Base-by-base conservation (phyloP, 192 early-diverging fungal species). In the Mortierella hygrophila region DNA sequence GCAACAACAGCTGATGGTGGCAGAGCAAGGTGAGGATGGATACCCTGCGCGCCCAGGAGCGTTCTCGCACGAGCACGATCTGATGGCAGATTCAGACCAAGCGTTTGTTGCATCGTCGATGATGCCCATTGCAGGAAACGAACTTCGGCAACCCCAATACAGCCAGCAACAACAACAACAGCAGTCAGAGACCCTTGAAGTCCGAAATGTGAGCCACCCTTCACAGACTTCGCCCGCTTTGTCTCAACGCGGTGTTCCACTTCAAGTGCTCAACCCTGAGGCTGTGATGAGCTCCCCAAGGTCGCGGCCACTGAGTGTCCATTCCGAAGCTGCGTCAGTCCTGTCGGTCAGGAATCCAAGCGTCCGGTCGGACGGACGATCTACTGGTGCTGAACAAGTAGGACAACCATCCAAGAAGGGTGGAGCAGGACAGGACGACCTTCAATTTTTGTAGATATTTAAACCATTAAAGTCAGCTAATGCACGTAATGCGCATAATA, bases 81-180 rank as follows among this genome's bases (percentile, higher is more conserved):
- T 72, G 74, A 13, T 80, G 23, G 29, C 77, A n/a, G 47, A 38
- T 7, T 70, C 75, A 1, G 57, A 80, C 8, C 77, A 85, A 32
- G 69, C 84, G 37, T 86, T 86, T 69, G 65, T 86, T 5, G 84
- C 84, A 0, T 60, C 84, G 26, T 86, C 84, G 21, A 86, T 86
- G 84, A 21, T 86, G 35, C 79, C 78, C 18, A 3, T 81, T 26
- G 65, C 73, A 32, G 73, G 46, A 38, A 60, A 77, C 63, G 74
- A 76, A 7, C 81, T 69, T 65, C 52, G 65, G 4, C 75, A 60
- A 63, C 41, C 75, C 26, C 65, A 57, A 68, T 72, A 82, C 52
- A 72, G 81, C 42, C 81, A 70, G 41, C 80, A 72, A 65, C 70
- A 72, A 47, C 71, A 74, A 55, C 70, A 49, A 42, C 38, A 20